These are phyloP conservation scores for Luvunga scandens DNA, from an alignment of 345 rosid species.

Conservation along the genomic window DNA sequence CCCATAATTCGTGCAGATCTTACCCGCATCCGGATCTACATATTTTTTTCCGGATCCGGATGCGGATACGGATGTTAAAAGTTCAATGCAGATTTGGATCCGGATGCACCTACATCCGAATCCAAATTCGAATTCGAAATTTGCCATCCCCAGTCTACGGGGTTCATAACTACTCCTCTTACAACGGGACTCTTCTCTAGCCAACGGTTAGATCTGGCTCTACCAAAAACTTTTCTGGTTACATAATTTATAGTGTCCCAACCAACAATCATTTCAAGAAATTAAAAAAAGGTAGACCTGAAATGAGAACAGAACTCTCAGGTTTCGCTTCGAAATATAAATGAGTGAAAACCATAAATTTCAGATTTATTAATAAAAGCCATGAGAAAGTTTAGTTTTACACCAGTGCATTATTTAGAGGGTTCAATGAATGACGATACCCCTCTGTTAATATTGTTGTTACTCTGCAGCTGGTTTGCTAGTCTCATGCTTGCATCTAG, in stretches of 20 bases:
- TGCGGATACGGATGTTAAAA: too few species aligned
- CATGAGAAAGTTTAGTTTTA: background rate
- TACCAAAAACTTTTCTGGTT: too few species aligned
- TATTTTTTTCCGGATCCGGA: too few species aligned
- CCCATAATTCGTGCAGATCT: too few species aligned
- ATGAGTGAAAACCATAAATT: background rate
- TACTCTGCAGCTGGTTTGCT: conserved; percentile 34
- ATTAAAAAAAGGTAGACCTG: background rate
- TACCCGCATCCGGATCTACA: too few species aligned
- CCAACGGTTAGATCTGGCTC: too few species aligned
- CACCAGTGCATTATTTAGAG: background rate
- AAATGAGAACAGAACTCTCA: background rate
- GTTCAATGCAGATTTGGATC: too few species aligned
- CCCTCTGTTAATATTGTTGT: conserved; percentile 8
- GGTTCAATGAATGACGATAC: background rate
- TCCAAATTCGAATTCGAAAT: too few species aligned
- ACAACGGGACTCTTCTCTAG: too few species aligned
- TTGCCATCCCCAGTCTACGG: too few species aligned
- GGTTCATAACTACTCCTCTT: too few species aligned
- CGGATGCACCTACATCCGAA: too few species aligned
- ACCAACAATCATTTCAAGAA: background rate
- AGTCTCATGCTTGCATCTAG: conserved; percentile 48
- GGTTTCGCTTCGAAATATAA: background rate
- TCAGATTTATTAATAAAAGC: background rate
- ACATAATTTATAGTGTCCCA: background rate